phyloP scores from a whole-genome alignment of 768 basidiomycete genomes.

The Coprinopsis marcescibilis region DNA sequence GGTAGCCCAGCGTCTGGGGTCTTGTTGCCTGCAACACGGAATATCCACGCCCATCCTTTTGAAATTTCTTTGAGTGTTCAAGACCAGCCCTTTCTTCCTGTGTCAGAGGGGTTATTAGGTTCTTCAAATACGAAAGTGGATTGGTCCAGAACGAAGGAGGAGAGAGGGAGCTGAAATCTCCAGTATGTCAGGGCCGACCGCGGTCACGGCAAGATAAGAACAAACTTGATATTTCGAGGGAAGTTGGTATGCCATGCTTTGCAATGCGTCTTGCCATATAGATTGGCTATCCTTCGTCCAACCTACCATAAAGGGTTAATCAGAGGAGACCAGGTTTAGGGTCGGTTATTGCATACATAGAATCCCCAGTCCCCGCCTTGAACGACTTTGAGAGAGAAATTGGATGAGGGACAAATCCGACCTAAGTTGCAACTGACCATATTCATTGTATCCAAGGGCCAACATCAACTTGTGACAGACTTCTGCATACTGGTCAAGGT shows the following conservation, averaged over 20 bases:
- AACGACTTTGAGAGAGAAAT: slow-evolving; percentile 21
- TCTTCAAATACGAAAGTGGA: slow-evolving; percentile 19
- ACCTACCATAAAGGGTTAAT: no score
- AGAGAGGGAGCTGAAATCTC: slow-evolving; percentile 17
- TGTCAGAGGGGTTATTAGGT: slow-evolving; percentile 17
- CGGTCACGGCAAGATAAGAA: neutral
- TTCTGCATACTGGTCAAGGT: slow-evolving; percentile 40
- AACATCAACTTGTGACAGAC: slow-evolving; percentile 50
- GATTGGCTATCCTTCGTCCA: no score
- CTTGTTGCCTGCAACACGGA: slow-evolving; percentile 35
- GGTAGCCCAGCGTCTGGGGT: slow-evolving; percentile 51
- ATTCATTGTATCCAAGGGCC: slow-evolving; percentile 40
- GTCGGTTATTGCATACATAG: slow-evolving; percentile 20
- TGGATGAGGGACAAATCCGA: neutral
- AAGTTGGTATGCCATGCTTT: slow-evolving; percentile 52
- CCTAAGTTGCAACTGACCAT: slow-evolving; percentile 26
- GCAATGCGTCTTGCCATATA: slow-evolving; percentile 31
- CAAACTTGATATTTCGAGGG: slow-evolving; percentile 11
- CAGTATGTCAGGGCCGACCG: slow-evolving; percentile 9
- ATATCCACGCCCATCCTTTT: slow-evolving; percentile 31
- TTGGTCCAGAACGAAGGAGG: slow-evolving; percentile 21
- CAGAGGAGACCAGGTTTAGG: neutral
- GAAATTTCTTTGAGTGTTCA: slow-evolving; percentile 24
- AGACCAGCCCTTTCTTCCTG: slow-evolving; percentile 30
- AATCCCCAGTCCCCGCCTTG: slow-evolving; percentile 24